Evolutionary conservation across 106 monocot species (phyloP).

Genomic region (Agapanthus africanus): DNA sequence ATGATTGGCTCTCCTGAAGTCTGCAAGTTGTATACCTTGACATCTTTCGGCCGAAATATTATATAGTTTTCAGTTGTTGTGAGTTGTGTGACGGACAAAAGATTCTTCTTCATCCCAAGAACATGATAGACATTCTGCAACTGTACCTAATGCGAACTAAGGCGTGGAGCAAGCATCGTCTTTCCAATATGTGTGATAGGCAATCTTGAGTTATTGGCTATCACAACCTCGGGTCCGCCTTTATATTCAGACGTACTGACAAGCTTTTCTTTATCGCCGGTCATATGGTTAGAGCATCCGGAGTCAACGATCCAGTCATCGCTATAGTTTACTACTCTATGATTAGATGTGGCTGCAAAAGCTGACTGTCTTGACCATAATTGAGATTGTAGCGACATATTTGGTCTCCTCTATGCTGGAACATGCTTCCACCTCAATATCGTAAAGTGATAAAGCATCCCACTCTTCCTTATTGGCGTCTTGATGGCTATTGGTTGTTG

Average conservation of each 20-base stretch:
- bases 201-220: slow-evolving; percentile 9
- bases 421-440: background rate
- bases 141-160: too few species aligned
- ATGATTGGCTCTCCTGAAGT: background rate
- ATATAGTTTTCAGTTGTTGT: background rate
- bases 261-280: too few species aligned
- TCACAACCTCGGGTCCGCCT: background rate
- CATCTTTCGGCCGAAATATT: background rate
- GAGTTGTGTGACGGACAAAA: background rate
- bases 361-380: background rate
- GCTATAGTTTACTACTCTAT: background rate
- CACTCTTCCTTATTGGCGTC: background rate
- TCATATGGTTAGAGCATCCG: too few species aligned
- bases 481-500: background rate
- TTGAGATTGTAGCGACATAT: background rate
- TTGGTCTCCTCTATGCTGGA: background rate
- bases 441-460: background rate
- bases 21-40: slow-evolving; percentile 1
- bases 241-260: too few species aligned
- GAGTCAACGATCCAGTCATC: too few species aligned
- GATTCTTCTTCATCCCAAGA: too few species aligned
- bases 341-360: background rate
- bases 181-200: too few species aligned
- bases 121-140: too few species aligned
- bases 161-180: background rate